These are phyloP conservation scores for Vitis vinifera DNA, from an alignment of 164 flowering plant species.

Conservation along the genomic window DNA sequence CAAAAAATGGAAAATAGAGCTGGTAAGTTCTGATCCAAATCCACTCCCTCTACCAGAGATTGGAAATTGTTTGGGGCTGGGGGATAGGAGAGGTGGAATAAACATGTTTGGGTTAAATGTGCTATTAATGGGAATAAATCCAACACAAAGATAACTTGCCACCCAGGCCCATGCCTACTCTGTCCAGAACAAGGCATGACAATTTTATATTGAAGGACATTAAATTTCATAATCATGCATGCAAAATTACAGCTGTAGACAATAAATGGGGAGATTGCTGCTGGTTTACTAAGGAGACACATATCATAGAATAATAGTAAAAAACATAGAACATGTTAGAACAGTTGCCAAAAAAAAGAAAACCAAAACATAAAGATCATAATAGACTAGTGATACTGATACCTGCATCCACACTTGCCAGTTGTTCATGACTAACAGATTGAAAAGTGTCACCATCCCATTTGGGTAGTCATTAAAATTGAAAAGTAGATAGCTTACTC, in stretches of 20 bases:
- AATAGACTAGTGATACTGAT: conserved; percentile 6
- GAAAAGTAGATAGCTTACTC: conserved; percentile 79
- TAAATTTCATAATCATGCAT: too few relatives aligned
- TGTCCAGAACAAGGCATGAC: too few relatives aligned
- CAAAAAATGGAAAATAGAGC: too few relatives aligned
- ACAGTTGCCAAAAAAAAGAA: not conserved
- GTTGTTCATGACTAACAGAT: conserved; percentile 83
- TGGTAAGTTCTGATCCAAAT: too few relatives aligned
- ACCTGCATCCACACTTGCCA: conserved; percentile 99
- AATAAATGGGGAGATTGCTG: not conserved
- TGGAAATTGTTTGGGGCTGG: too few relatives aligned
- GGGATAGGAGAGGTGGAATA: too few relatives aligned
- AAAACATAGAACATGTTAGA: not conserved
- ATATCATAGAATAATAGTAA: not conserved
- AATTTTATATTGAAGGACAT: too few relatives aligned
- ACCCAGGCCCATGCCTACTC: too few relatives aligned
- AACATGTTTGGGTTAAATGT: too few relatives aligned
- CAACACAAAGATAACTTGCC: too few relatives aligned
- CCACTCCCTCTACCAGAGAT: too few relatives aligned
- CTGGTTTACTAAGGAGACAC: not conserved
- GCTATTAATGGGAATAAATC: too few relatives aligned
- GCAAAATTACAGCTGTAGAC: not conserved
- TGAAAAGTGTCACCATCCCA: conserved; percentile 98
- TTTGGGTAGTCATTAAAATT: conserved; percentile 97
- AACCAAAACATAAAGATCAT: not conserved